Base-by-base conservation (phyloP, 192 early-diverging fungal genomes). In the Entomortierella beljakovae region DNA sequence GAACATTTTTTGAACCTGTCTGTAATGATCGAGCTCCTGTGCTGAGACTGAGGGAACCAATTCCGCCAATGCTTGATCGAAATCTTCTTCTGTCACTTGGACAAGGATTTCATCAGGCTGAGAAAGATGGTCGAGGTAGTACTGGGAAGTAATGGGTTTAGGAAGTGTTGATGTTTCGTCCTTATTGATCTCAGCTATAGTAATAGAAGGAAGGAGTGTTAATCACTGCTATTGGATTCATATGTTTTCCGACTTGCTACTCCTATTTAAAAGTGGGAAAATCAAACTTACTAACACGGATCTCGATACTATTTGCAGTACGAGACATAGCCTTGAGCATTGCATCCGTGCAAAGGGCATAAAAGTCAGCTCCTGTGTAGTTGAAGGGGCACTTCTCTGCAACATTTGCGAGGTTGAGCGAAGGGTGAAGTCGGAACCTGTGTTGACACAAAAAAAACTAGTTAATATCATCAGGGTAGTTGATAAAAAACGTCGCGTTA, bases 341-440 rank as follows among this genome's bases (percentile, higher is more conserved):
- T 0, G 98, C 95, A 74, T 99, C 97, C 23, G 98, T 95, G 71
- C 97, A 98, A 38, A 99, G 84, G 0, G 98, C 98, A 74, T 99
- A 99, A 68, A 99, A 96, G 77, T 99, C 98, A 18, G 98, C 98
- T 33, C 98, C 98, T 1, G 98, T 99, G 57, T 94, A 96, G 62
- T 95, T 90, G 70, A 97, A 91, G 6, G 97, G 98, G 57, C 94
- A 96, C 53, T 86, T 80, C 18, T 95, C 90, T 8, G 96, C 95
- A 18, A 99, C 87, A 6, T 67, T 71, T 32, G 74, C 76, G 65
- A 99, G 73, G 54, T 96, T 88, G 9, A 97, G 85, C 5, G 88
- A 91, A 16, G 94, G 90, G 43, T 90, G 87, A 23, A 99, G 82
- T n/a, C 88, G 85, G 89, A 99, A 99, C 46, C 90, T 92, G 65